Conservation (phyloP, 2,329 filamentous ascomycete species). For the Colletotrichum trifolii region DNA sequence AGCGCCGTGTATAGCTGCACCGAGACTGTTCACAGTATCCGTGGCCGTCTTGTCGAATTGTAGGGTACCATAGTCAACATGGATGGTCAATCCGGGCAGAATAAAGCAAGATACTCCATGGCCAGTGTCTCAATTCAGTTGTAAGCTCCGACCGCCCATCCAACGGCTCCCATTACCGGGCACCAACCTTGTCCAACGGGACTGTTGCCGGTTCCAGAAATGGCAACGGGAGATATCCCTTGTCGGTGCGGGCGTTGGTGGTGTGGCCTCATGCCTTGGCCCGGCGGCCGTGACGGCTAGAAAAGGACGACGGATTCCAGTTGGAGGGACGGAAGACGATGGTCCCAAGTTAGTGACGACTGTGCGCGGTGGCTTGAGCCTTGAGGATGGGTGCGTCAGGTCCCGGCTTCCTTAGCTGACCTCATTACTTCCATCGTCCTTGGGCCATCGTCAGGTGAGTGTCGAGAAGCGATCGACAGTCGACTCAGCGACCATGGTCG, state of each 20-base stretch:
- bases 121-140: no score
- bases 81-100: no score
- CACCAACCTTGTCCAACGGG: not conserved
- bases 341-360: not conserved
- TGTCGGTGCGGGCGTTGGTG: not conserved
- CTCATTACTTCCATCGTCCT: not conserved
- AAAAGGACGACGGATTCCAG: conserved; percentile 3
- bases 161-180: no score
- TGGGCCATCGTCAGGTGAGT: conserved; percentile 3
- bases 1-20: no score
- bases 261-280: not conserved
- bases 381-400: conserved; percentile 27
- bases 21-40: no score
- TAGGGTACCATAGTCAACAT: no score
- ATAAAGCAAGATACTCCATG: no score
- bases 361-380: conserved; percentile 10
- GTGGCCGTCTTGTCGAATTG: no score
- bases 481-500: not conserved
- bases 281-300: conserved; percentile 14
- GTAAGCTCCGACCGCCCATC: no score
- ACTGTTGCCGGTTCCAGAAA: not conserved
- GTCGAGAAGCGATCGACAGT: conserved; percentile 6
- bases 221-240: conserved; percentile 11
- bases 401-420: conserved; percentile 10
- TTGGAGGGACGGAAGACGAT: conserved; percentile 8